A percentile compares a stretch with the other conserved stretches of the same genome.
Evolutionary conservation across 2,329 filamentous ascomycete genomes (phyloP).

Genomic region (Chaetomiaceae sp.): DNA sequence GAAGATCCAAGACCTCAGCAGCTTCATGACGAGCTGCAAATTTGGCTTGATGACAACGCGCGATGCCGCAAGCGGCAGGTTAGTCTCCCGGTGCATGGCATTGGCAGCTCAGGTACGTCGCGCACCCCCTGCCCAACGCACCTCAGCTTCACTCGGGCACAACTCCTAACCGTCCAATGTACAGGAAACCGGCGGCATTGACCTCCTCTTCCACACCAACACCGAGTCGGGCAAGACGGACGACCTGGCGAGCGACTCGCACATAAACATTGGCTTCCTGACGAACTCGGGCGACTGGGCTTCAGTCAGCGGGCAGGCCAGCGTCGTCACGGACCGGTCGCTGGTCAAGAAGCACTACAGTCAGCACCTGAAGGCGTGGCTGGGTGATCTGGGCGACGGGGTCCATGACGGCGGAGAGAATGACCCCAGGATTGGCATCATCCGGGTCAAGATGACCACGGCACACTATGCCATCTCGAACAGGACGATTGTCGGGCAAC

Average conservation of each 20-base stretch:
- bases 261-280: conserved; percentile 78
- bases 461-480: conserved; percentile 64
- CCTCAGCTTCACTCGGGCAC: neutral
- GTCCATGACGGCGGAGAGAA: conserved; percentile 74
- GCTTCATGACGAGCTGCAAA: conserved; percentile 67
- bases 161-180: neutral
- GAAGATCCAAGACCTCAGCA: conserved; percentile 67
- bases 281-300: conserved; percentile 76
- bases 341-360: conserved; percentile 71
- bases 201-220: conserved; percentile 88
- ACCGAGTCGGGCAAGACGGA: conserved; percentile 83
- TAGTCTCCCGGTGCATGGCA: conserved; percentile 83
- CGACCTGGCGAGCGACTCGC: conserved; percentile 64
- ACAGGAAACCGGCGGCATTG: conserved; percentile 70
- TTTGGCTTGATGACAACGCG: conserved; percentile 87
- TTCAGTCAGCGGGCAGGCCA: conserved; percentile 68
- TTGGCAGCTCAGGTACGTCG: conserved; percentile 63
- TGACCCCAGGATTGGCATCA: conserved; percentile 76
- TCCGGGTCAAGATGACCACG: conserved; percentile 66
- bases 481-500: conserved; percentile 57
- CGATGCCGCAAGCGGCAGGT: conserved; percentile 54
- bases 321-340: conserved; percentile 61
- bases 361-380: conserved; percentile 69
- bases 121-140: too few species aligned
- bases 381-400: conserved; percentile 79